Percentiles rank a stretch among this genome's conserved stretches.
phyloP scores from a whole-genome alignment of 2,329 filamentous ascomycete genomes.

The Ophiostoma perfectum region DNA sequence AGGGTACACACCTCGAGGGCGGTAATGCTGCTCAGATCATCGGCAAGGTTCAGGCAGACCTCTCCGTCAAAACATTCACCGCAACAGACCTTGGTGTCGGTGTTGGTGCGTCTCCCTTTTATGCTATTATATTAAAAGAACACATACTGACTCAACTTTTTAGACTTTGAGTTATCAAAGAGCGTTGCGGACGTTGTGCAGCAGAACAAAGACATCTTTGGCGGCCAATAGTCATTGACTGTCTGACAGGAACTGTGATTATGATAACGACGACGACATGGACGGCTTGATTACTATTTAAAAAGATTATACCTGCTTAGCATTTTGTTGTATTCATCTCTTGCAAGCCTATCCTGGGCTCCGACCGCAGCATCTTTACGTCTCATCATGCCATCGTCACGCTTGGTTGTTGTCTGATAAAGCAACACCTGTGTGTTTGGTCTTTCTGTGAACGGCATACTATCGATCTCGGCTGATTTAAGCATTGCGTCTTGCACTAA shows the following conservation, averaged over 20 bases:
- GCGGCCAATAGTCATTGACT: conserved; percentile 7
- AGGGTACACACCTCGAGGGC: conserved; percentile 66
- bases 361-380: too few species aligned
- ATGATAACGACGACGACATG: conserved; percentile 11
- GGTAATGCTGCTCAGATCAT: conserved; percentile 71
- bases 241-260: not conserved
- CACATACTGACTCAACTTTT: not conserved
- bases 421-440: too few species aligned
- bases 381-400: too few species aligned
- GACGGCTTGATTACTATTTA: not conserved
- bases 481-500: too few species aligned
- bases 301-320: not conserved
- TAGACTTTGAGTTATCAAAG: conserved; percentile 26
- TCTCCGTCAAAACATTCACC: conserved; percentile 64
- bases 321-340: not conserved
- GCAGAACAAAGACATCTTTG: conserved; percentile 22
- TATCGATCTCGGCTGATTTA: not conserved
- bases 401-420: too few species aligned
- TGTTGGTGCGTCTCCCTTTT: conserved; percentile 52
- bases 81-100: conserved; percentile 62
- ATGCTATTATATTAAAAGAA: not conserved
- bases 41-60: conserved; percentile 70
- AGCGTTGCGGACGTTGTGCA: conserved; percentile 27
- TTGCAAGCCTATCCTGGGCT: not conserved
- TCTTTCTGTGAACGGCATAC: too few species aligned